A percentile compares a stretch with the other conserved stretches of the same genome.
Evolutionary conservation across 2,329 filamentous ascomycete species (phyloP).

Genomic region (Nothomitra cinnamomea): DNA sequence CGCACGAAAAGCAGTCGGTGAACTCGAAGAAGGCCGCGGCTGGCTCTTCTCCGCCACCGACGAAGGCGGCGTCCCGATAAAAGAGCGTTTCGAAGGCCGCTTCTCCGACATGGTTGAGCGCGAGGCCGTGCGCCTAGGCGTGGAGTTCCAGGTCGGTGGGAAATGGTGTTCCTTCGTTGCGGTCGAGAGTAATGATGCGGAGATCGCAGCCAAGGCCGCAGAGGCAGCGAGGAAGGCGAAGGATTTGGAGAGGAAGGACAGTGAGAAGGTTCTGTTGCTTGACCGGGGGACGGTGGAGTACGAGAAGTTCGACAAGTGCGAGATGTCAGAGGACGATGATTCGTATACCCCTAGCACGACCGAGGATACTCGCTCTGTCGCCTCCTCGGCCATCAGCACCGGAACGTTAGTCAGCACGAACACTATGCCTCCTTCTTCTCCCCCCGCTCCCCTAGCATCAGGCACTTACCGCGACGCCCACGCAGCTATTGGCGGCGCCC

Average conservation of each 20-base stretch:
- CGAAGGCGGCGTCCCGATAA: conserved; percentile 26
- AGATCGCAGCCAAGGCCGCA: conserved; percentile 15
- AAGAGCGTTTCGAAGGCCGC: conserved; percentile 29
- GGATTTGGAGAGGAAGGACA: conserved; percentile 5
- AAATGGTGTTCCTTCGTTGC: conserved; percentile 63
- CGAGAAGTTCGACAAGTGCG: background rate
- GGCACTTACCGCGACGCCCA: too few relatives aligned
- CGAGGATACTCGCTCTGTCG: background rate
- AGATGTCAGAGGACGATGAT: background rate
- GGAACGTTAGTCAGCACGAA: background rate
- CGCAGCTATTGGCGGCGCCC: too few relatives aligned
- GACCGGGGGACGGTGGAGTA: background rate
- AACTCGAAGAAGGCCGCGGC: conserved; percentile 53
- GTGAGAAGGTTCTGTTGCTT: background rate
- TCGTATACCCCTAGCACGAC: too few relatives aligned
- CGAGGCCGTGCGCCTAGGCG: conserved; percentile 48
- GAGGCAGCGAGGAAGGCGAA: background rate
- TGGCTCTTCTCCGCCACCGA: conserved; percentile 41
- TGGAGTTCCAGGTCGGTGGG: conserved; percentile 47
- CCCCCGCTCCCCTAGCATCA: too few relatives aligned
- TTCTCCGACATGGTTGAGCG: conserved; percentile 44
- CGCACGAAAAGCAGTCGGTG: conserved; percentile 47
- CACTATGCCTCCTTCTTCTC: too few relatives aligned
- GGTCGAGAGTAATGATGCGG: conserved; percentile 25
- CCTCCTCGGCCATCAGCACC: background rate